Conservation (phyloP, 805 yeast genomes). For the Starmerella ratchasimensis region DNA sequence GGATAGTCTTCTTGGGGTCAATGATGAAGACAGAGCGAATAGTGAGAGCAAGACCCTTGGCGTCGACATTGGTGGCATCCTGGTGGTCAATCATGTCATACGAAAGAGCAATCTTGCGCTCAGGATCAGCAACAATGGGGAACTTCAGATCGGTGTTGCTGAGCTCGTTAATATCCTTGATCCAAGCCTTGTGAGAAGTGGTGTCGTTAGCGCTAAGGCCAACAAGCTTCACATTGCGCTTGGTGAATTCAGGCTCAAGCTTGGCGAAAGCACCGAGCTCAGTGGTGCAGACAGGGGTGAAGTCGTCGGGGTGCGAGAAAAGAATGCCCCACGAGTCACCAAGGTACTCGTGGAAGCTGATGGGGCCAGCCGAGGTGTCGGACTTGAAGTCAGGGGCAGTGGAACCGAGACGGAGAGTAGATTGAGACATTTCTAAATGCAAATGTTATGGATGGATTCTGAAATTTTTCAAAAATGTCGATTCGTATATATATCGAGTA, state of each 20-base stretch:
- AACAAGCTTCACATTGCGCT: constrained; percentile 76
- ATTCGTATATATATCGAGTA: background rate
- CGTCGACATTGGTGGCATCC: constrained; percentile 59
- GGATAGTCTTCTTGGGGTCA: constrained; percentile 82
- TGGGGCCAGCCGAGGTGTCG: constrained; percentile 68
- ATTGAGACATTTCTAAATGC: constrained; percentile 7
- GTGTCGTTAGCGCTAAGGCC: constrained; percentile 83
- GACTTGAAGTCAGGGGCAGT: constrained; percentile 81
- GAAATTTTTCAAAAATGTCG: background rate
- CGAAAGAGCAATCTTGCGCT: constrained; percentile 66
- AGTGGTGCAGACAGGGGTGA: constrained; percentile 94
- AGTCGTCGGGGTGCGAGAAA: constrained; percentile 93
- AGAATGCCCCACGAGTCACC: constrained; percentile 79
- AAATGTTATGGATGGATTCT: background rate
- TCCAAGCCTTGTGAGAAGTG: constrained; percentile 76
- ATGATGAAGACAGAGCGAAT: constrained; percentile 88
- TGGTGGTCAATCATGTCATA: constrained; percentile 85
- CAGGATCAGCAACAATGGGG: constrained; percentile 86
- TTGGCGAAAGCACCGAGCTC: constrained; percentile 91
- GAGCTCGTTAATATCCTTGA: constrained; percentile 83
- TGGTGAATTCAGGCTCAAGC: constrained; percentile 78
- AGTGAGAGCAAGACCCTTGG: constrained; percentile 69
- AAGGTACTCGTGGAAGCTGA: constrained; percentile 75
- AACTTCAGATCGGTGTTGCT: constrained; percentile 60
- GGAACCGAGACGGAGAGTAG: constrained; percentile 58